phyloP scores from a whole-genome alignment of 2,329 filamentous ascomycete species.

The Fusarium sp. region DNA sequence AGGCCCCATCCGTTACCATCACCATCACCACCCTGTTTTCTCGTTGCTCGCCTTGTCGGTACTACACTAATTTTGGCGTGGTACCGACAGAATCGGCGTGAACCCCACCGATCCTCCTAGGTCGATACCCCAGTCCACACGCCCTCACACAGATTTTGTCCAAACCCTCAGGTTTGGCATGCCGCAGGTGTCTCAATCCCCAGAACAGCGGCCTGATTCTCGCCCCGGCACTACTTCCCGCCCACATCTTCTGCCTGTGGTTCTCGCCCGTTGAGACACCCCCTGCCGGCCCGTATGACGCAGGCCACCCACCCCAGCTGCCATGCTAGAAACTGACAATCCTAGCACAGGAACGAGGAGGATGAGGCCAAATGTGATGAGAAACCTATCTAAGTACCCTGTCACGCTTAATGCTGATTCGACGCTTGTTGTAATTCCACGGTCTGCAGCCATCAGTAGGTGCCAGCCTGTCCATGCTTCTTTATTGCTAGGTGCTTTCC shows the following conservation, averaged over 20 bases:
- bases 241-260: conserved; percentile 45
- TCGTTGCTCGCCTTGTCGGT: conserved; percentile 46
- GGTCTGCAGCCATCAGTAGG: conserved; percentile 52
- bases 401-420: conserved; percentile 44
- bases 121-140: conserved; percentile 25
- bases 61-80: conserved; percentile 45
- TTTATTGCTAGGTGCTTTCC: conserved; percentile 49
- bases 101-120: conserved; percentile 28
- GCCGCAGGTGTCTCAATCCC: conserved; percentile 35
- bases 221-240: conserved; percentile 49
- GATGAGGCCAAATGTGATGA: conserved; percentile 44
- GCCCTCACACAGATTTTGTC: conserved; percentile 31
- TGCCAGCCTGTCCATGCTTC: conserved; percentile 48
- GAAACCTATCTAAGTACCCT: conserved; percentile 33
- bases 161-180: conserved; percentile 29
- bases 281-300: conserved; percentile 55
- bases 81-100: conserved; percentile 26
- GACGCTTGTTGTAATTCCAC: conserved; percentile 54
- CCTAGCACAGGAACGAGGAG: conserved; percentile 44
- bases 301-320: conserved; percentile 49
- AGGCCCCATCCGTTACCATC: conserved; percentile 36
- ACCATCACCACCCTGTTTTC: conserved; percentile 42
- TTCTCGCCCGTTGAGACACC: conserved; percentile 56
- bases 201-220: conserved; percentile 42
- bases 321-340: conserved; percentile 48